Evolutionary conservation across 306 rosid species (phyloP).

Genomic region (Lagenaria siceraria): DNA sequence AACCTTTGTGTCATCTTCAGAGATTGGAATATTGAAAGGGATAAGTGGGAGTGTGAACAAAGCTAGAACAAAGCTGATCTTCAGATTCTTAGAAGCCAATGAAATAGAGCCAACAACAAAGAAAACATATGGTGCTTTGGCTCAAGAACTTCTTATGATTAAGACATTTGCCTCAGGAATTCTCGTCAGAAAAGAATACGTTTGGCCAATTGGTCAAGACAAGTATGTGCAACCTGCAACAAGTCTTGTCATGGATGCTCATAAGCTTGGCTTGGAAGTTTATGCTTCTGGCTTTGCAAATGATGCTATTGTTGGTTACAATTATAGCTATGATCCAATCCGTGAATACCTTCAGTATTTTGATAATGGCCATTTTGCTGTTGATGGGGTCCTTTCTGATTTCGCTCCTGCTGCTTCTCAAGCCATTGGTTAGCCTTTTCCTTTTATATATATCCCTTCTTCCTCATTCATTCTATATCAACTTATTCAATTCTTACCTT

Average conservation of each 20-base stretch:
- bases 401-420: conserved; percentile 58
- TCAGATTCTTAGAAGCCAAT: conserved; percentile 30
- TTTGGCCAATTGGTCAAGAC: conserved; percentile 38
- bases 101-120: conserved; percentile 49
- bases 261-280: conserved; percentile 66
- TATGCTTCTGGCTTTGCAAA: conserved; percentile 81
- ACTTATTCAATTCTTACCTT: not conserved
- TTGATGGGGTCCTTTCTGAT: conserved; percentile 80
- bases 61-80: conserved; percentile 41
- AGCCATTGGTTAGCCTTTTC: conserved; percentile 52
- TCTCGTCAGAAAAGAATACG: conserved; percentile 62
- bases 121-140: conserved; percentile 30
- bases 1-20: conserved; percentile 57
- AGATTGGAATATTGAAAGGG: conserved; percentile 56
- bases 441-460: not conserved
- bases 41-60: conserved; percentile 28
- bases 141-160: conserved; percentile 36
- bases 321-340: conserved; percentile 55
- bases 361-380: conserved; percentile 41
- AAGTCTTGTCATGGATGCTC: conserved; percentile 61
- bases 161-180: conserved; percentile 71
- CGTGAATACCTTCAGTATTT: conserved; percentile 60
- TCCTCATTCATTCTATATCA: not conserved
- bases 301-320: conserved; percentile 38
- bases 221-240: conserved; percentile 46